Conservation (phyloP, 2,329 filamentous ascomycete species). For the Tympanopsis confertula region DNA sequence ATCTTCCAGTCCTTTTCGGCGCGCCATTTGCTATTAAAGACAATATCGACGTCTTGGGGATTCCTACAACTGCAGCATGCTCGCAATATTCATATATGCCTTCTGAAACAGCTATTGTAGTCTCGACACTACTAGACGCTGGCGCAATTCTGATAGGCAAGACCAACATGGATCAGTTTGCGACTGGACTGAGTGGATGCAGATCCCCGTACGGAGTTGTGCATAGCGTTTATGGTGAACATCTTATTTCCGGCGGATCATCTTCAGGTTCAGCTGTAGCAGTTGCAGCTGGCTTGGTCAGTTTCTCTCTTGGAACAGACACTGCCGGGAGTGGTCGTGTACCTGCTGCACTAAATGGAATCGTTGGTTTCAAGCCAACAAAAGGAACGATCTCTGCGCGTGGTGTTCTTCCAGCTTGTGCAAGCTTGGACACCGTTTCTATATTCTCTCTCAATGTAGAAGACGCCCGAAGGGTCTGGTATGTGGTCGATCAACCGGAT, state of each 20-base stretch:
- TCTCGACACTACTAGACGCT: constrained; percentile 31
- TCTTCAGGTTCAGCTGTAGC: constrained; percentile 42
- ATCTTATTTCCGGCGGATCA: constrained; percentile 41
- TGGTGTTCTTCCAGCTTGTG: constrained; percentile 41
- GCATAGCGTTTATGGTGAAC: constrained; percentile 33
- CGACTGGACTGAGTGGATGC: constrained; percentile 46
- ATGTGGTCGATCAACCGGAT: constrained; percentile 34
- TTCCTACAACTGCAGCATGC: constrained; percentile 38
- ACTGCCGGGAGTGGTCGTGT: constrained; percentile 41
- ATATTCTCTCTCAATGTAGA: constrained; percentile 34
- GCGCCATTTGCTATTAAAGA: constrained; percentile 46
- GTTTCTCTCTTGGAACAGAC: constrained; percentile 44
- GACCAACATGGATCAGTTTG: constrained; percentile 47
- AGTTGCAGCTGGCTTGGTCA: constrained; percentile 37
- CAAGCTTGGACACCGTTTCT: constrained; percentile 44
- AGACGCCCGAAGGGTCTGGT: constrained; percentile 36
- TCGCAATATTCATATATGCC: constrained; percentile 34
- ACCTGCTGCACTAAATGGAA: constrained; percentile 38
- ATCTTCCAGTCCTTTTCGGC: constrained; percentile 38
- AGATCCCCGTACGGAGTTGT: constrained; percentile 45
- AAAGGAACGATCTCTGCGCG: constrained; percentile 35
- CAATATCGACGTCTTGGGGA: constrained; percentile 36
- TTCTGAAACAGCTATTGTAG: constrained; percentile 29
- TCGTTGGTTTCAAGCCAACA: constrained; percentile 39
- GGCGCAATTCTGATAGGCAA: constrained; percentile 47